phyloP scores from a whole-genome alignment of 1,139 yeast species.

The Geotrichum aggregatum region DNA sequence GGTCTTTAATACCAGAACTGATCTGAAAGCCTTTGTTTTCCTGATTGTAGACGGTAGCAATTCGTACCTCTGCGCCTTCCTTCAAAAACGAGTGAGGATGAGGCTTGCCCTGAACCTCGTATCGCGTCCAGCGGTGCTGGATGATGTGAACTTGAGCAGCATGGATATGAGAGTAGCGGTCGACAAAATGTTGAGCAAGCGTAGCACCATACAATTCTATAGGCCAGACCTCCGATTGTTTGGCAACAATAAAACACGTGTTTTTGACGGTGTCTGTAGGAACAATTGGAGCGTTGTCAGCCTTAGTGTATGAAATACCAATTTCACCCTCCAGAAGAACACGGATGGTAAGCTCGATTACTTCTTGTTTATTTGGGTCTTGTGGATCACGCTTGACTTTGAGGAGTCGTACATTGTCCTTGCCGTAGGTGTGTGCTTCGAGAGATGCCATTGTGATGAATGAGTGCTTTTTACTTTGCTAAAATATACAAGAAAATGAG shows the following conservation, averaged over 20 bases:
- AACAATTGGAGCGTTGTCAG: constrained; percentile 78
- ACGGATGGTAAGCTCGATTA: constrained; percentile 77
- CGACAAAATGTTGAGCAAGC: constrained; percentile 72
- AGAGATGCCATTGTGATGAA: constrained; percentile 1
- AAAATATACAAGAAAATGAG: not conserved
- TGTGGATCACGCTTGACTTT: constrained; percentile 74
- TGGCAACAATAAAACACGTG: constrained; percentile 77
- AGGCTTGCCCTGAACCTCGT: constrained; percentile 62
- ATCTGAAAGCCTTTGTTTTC: constrained; percentile 49
- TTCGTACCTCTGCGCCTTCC: constrained; percentile 78
- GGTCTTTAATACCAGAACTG: constrained; percentile 70
- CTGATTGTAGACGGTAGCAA: constrained; percentile 49
- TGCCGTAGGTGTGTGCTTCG: constrained; percentile 53
- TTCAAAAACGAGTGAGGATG: constrained; percentile 82
- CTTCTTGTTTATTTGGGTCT: constrained; percentile 69
- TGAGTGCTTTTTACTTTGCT: not conserved
- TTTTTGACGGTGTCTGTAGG: constrained; percentile 94
- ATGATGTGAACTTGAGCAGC: constrained; percentile 63
- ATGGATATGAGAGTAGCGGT: constrained; percentile 69
- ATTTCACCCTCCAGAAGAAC: constrained; percentile 72
- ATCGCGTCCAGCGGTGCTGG: constrained; percentile 78
- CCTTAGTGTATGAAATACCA: constrained; percentile 75
- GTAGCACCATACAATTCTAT: constrained; percentile 85
- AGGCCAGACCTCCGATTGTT: constrained; percentile 74
- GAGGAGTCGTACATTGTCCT: constrained; percentile 84